phyloP scores from a whole-genome alignment of 2,329 filamentous ascomycete species.

The Ceratocystis ficicola region DNA sequence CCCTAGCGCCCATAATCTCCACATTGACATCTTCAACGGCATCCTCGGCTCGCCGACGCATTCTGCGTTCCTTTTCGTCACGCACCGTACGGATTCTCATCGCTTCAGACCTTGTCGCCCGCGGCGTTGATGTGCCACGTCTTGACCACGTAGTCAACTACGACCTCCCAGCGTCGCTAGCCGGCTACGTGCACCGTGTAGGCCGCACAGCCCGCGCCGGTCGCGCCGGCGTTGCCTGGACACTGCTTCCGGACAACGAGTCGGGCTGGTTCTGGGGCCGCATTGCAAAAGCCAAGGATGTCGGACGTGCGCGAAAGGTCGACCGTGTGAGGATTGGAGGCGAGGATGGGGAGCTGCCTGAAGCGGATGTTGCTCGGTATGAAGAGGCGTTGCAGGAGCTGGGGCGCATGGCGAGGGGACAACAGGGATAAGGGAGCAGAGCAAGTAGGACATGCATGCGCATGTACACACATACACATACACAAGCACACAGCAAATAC shows the following conservation, averaged over 20 bases:
- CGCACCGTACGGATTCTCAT: constrained; percentile 62
- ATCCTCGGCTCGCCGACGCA: constrained; percentile 56
- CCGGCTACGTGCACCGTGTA: constrained; percentile 81
- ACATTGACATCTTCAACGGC: constrained; percentile 68
- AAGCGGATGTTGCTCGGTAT: constrained; percentile 38
- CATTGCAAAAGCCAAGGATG: constrained; percentile 49
- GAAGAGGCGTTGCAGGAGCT: constrained; percentile 49
- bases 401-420: constrained; percentile 43
- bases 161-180: constrained; percentile 70
- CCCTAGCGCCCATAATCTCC: constrained; percentile 45
- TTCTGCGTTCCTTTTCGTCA: constrained; percentile 57
- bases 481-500: background rate
- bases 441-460: too few species aligned
- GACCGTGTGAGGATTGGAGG: constrained; percentile 34
- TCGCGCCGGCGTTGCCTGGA: constrained; percentile 67
- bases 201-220: constrained; percentile 81
- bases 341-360: constrained; percentile 33
- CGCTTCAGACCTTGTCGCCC: constrained; percentile 83
- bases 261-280: constrained; percentile 86
- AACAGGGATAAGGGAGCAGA: background rate
- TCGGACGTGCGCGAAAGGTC: constrained; percentile 36
- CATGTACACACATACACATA: too few species aligned
- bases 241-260: constrained; percentile 68
- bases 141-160: constrained; percentile 87
- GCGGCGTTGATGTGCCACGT: constrained; percentile 70